Evolutionary conservation across 2,329 filamentous ascomycete genomes (phyloP), one percentile per base, ranked within the genome.

Genomic region (Coccinonectria pachysandricola): DNA sequence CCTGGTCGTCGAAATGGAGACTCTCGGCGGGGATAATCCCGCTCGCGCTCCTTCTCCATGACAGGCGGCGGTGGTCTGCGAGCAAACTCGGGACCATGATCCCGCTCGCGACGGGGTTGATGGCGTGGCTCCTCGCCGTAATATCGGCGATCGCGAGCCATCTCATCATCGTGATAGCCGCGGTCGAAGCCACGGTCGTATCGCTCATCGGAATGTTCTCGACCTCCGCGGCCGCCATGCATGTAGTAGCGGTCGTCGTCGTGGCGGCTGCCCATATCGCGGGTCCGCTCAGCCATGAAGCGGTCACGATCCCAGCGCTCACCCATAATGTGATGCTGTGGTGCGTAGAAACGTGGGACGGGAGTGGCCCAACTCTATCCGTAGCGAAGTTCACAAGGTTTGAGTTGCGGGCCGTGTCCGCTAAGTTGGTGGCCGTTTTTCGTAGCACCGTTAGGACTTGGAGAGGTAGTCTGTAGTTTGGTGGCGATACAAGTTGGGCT

Each of bases 1-100:
- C 65, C 46, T 3, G 85, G 86, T 23, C 80, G 68, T 17, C 68
- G 65, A 28, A 67, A 69, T 7, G 70, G 65, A 4, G 65, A 54
- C 21, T 52, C 57, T 15, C 66, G 59, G 14, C 64, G 57, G 19
- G 35, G 38, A 22, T 53, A 49, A 8, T 60, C 65, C 26, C 65
- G 52, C 28, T 75, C 69, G 16, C 62, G 60, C 36, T 78, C 74
- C 31, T 64, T 63, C 32, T 68, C 61, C 36, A 75, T 51, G 22
- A 69, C 62, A 32, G 68, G 17, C 17, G 17, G 17, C 7, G 17
- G 7, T 19, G 17, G 68, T 16, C 71, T 68, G 27, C 68, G 63
- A 31, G 73, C 71, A 40, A 62, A 53, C 26, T 69, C 52, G 7
- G 49, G 43, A 12, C 39, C 62, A 23, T 47, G 2, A 2, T 48